Base-by-base conservation (phyloP, 2,329 filamentous ascomycete species). In the Fusarium compactum region DNA sequence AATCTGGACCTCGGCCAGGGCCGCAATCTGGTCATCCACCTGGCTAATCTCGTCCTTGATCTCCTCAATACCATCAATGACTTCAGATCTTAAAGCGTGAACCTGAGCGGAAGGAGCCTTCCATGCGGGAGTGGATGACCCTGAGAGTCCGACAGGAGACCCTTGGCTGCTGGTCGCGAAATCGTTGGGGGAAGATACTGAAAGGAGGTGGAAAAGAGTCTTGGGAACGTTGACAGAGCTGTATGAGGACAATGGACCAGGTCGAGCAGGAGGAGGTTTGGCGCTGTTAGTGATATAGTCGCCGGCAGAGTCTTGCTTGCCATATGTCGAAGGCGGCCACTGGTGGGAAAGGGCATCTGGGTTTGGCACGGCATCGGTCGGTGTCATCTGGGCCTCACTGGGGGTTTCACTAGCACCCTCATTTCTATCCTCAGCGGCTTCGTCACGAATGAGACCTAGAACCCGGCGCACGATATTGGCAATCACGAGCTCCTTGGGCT, bases 31-130 rank as follows among this genome's bases (percentile, higher is more conserved):
- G 76, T 97, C 94, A 78, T 98, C 96, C 10, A 94, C 94, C 77
- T 95, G 92, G 71, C 92, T 91, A 60, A 99, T 90, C 82, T 99
- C 96, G 77, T 99, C 96, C 80, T 97, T 92, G 65, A 99, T 94
- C 79, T 99, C 96, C 75, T 94, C 91, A 75, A 99, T 98, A 44
- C 95, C 96, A 74, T 96, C 93, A 71, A 98, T 91, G 27, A 98
- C 92, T 80, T 98, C 96, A 16, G 93, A 93, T 65, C 94, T 92
- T 62, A 98, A 85, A 68, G 97, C 92, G 65, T 92, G 87, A 57
- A 84, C 80, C 65, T 85, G 85, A 47, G 84, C 82, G 18, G 80
- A 79, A 70, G 81, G 81, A 63, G 72, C 70, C 59, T 71, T 71
- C 74, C 79, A 76, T 58, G 83, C 77, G 24, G 86, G 83, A n/a